These are phyloP conservation scores for Arachnomyces sp. DNA, from an alignment of 2,329 filamentous ascomycete species.

Conservation along the genomic window DNA sequence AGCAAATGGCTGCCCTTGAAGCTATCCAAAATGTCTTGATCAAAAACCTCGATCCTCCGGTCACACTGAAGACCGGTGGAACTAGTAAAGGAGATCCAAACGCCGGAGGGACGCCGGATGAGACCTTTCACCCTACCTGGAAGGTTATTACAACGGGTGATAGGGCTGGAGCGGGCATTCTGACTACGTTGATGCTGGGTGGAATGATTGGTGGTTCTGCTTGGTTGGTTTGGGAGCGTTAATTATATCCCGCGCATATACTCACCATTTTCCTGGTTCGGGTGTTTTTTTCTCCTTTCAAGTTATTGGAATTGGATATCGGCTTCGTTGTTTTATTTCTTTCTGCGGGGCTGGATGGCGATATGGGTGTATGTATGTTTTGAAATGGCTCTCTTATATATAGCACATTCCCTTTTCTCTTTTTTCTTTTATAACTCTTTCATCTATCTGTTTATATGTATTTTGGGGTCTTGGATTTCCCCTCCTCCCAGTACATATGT, in stretches of 20 bases:
- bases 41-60: slow-evolving; percentile 37
- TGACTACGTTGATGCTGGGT: slow-evolving; percentile 26
- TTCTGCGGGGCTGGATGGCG: too few species aligned
- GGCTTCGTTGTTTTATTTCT: too few species aligned
- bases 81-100: slow-evolving; percentile 36
- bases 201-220: slow-evolving; percentile 22
- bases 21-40: slow-evolving; percentile 57
- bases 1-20: slow-evolving; percentile 62
- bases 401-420: too few species aligned
- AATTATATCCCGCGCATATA: slow-evolving; percentile 5
- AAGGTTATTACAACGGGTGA: slow-evolving; percentile 25
- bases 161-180: slow-evolving; percentile 31
- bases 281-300: too few species aligned
- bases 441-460: too few species aligned
- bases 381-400: too few species aligned
- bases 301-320: too few species aligned
- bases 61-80: slow-evolving; percentile 52
- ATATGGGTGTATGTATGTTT: too few species aligned
- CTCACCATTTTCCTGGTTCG: too few species aligned
- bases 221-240: slow-evolving; percentile 25
- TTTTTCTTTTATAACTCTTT: too few species aligned
- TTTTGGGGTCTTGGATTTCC: too few species aligned
- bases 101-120: slow-evolving; percentile 21
- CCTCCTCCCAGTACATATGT: too few species aligned
- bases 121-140: slow-evolving; percentile 4